A percentile compares a stretch with the other conserved stretches of the same genome.
These are phyloP conservation scores for Clarireedia paspali DNA, from an alignment of 2,329 filamentous ascomycete genomes.

Conservation along the genomic window DNA sequence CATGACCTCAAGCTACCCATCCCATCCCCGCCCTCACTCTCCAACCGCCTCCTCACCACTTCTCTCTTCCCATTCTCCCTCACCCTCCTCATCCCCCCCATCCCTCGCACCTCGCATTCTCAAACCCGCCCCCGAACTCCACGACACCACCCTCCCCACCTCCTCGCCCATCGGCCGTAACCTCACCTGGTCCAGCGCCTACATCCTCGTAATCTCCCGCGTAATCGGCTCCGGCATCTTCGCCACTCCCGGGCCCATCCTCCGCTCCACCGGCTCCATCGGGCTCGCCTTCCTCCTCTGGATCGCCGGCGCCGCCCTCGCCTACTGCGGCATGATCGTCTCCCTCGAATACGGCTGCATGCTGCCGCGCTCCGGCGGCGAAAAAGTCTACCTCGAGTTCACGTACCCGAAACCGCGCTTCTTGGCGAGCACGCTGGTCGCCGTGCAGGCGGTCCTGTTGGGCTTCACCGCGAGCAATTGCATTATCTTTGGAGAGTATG, in stretches of 20 bases:
- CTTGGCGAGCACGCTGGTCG: slow-evolving; percentile 44
- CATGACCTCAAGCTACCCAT: neutral
- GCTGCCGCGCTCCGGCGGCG: slow-evolving; percentile 40
- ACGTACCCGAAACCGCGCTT: slow-evolving; percentile 44
- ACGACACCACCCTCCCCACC: slow-evolving; percentile 50
- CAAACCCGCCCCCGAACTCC: slow-evolving; percentile 36
- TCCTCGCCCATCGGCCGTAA: slow-evolving; percentile 48
- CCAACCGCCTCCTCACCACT: slow-evolving; percentile 9
- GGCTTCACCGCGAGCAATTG: slow-evolving; percentile 46
- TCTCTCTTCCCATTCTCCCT: slow-evolving; percentile 9
- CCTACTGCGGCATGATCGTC: slow-evolving; percentile 36
- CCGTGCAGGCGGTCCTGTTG: slow-evolving; percentile 41
- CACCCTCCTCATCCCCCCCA: neutral
- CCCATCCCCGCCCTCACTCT: neutral
- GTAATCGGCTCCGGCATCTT: slow-evolving; percentile 26
- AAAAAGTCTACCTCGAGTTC: slow-evolving; percentile 47
- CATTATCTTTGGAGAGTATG: slow-evolving; percentile 44
- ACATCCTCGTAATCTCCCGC: slow-evolving; percentile 26
- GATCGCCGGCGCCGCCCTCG: slow-evolving; percentile 40
- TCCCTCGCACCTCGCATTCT: neutral
- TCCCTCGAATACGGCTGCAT: slow-evolving; percentile 40
- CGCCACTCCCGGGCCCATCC: slow-evolving; percentile 54
- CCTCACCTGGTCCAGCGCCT: slow-evolving; percentile 22
- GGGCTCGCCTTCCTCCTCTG: slow-evolving; percentile 47
- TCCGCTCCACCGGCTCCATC: slow-evolving; percentile 57